These are phyloP conservation scores for Flaveria brownii DNA, from an alignment of 129 eudicot genomes.

Conservation along the genomic window DNA sequence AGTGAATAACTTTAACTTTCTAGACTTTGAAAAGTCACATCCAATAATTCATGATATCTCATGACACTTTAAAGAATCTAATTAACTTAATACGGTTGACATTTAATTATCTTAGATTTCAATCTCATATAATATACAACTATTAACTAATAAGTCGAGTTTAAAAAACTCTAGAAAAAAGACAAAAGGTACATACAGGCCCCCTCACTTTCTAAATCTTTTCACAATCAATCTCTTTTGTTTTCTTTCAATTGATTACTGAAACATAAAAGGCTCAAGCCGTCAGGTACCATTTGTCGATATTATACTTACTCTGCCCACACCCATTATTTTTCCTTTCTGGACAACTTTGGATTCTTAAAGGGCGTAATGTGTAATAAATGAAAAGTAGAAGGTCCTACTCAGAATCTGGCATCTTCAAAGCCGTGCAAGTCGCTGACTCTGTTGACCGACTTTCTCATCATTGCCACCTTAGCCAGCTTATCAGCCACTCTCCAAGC, in stretches of 20 bases:
- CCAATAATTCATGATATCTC: no score
- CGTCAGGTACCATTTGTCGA: slow-evolving; percentile 64
- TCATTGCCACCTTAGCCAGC: slow-evolving; percentile 91
- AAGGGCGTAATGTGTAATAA: slow-evolving; percentile 23
- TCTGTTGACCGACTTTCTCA: slow-evolving; percentile 85
- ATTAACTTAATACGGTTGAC: not conserved
- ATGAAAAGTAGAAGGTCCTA: slow-evolving; percentile 4
- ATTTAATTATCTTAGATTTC: not conserved
- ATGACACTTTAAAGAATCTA: not conserved
- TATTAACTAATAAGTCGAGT: not conserved
- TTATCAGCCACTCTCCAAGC: slow-evolving; percentile 98
- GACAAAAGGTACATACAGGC: slow-evolving; percentile 21
- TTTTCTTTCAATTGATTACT: slow-evolving; percentile 36
- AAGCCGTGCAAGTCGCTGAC: slow-evolving; percentile 99
- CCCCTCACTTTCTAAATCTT: slow-evolving; percentile 8
- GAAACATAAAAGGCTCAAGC: slow-evolving; percentile 46
- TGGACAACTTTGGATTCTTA: slow-evolving; percentile 12
- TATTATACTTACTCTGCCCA: slow-evolving; percentile 30
- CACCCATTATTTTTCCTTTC: slow-evolving; percentile 24
- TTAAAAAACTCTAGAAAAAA: slow-evolving; percentile 4
- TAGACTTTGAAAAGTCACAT: no score
- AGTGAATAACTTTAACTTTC: no score
- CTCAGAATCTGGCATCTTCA: slow-evolving; percentile 93
- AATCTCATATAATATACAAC: not conserved
- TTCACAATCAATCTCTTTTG: slow-evolving; percentile 28